Base-by-base conservation (phyloP, 1,284 basidiomycete genomes). In the Boletellus deceptivus region DNA sequence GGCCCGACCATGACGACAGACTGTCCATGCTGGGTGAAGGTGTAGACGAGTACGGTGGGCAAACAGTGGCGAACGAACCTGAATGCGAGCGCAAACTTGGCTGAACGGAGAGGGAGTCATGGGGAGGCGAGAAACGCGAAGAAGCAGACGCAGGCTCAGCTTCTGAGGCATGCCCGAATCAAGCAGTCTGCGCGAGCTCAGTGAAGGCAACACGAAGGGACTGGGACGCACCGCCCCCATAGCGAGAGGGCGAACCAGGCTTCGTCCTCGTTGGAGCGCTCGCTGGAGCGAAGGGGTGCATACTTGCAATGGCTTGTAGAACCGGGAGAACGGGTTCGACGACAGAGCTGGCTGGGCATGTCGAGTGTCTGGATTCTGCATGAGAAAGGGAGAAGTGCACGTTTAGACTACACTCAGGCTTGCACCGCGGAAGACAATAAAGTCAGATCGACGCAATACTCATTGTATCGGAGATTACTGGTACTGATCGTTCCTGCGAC, bases 151-250 rank as follows among this genome's bases (percentile, higher is more conserved):
- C 84, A 86, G 6, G 94, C 94, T 11, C 20, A 20, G 20, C 96
- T 97, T 17, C 91, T 73, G 43, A 96, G 74, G 66, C 95, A 98
- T 24, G 84, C 92, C 82, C 69, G 99, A 99, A n/a, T 93, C 96
- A 8, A 98, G 74, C 59, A 99, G 77, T 60, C 91, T 93, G 43
- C 89, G 36, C 84, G 85, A 5, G 94, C 94, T 11, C 20, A 20
- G 20, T 96, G 29, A 13, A 11, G 11, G 13, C 27, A 6, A 27
- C 20, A 20, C 20, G 20, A 20, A 2, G 20, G 20, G 20, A 20
- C 20, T 20, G 10, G 29, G n/a, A 51, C 51, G 20, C 17, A 92
- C 87, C 86, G 79, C 68, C 93, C 91, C 91, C 92, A 94, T 70
- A 90, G 78, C 40, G 89, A 92, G 46, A 98, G 72, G 31, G 94